Percentiles rank a stretch among this genome's conserved stretches.
phyloP scores from a whole-genome alignment of 225 moss, liverwort and hornwort species.

The Rhytidiadelphus loreus region DNA sequence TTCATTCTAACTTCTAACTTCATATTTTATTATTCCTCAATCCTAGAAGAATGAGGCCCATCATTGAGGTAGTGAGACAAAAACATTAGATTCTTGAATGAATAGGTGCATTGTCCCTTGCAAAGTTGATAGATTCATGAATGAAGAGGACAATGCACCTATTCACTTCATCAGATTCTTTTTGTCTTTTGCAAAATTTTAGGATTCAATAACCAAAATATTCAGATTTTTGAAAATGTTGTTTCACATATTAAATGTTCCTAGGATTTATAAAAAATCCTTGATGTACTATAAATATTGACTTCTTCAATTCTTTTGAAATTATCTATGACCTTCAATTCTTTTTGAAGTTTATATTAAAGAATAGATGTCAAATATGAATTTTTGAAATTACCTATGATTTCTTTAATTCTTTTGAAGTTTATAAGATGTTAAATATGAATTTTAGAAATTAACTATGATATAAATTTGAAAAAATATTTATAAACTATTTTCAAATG shows the following conservation, averaged over 20 bases:
- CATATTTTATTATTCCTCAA: background rate
- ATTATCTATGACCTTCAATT: no score
- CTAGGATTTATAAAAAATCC: background rate
- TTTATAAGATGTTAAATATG: background rate
- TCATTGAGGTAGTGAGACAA: background rate
- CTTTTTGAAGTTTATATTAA: background rate
- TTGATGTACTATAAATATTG: background rate
- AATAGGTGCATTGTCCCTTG: no score
- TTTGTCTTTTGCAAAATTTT: background rate
- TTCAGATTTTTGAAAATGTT: background rate
- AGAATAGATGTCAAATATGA: background rate
- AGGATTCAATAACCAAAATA: background rate
- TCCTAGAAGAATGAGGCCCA: background rate
- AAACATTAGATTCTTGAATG: background rate
- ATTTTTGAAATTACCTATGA: background rate
- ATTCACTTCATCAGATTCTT: accelerated
- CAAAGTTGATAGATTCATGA: background rate
- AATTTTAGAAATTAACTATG: background rate
- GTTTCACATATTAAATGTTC: background rate
- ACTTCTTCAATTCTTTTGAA: background rate
- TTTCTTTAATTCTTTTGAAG: no score
- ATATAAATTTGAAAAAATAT: background rate
- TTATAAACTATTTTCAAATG: background rate
- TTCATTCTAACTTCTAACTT: background rate
- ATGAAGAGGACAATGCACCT: no score